A percentile compares a stretch with the other conserved stretches of the same genome.
phyloP scores from a whole-genome alignment of 805 yeast species.

The Yarrowia divulgata region DNA sequence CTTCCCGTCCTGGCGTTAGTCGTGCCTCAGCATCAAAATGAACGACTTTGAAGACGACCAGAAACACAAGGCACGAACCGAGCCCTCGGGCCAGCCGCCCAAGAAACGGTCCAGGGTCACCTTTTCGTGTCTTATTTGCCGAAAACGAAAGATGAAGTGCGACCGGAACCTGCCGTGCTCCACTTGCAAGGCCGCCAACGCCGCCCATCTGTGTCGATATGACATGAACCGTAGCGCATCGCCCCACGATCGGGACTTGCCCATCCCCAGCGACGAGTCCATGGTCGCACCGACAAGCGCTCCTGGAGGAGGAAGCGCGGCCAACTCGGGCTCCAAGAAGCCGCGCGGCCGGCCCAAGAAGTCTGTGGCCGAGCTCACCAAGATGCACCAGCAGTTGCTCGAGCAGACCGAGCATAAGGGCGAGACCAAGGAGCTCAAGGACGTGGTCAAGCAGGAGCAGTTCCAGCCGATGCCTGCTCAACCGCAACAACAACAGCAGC shows the following conservation, averaged over 20 bases:
- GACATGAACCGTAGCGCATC: conserved; percentile 26
- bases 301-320: conserved; percentile 13
- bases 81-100: conserved; percentile 39
- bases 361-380: conserved; percentile 30
- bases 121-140: conserved; percentile 37
- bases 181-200: conserved; percentile 36
- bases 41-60: conserved; percentile 34
- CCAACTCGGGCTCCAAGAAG: conserved; percentile 24
- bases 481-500: background rate
- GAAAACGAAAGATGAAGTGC: conserved; percentile 36
- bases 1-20: conserved; percentile 6
- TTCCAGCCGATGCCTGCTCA: background rate
- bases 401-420: conserved; percentile 34
- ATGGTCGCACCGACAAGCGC: conserved; percentile 30
- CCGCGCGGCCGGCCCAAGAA: conserved; percentile 35
- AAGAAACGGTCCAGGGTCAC: conserved; percentile 35
- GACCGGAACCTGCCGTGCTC: conserved; percentile 39
- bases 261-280: conserved; percentile 36
- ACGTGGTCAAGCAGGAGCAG: conserved; percentile 7
- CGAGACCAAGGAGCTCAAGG: conserved; percentile 18
- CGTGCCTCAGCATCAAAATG: conserved; percentile 17
- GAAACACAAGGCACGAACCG: conserved; percentile 23
- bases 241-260: conserved; percentile 14
- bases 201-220: conserved; percentile 38
- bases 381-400: conserved; percentile 38